These are phyloP conservation scores for Striga asiatica DNA, from an alignment of 257 asterid species.

Conservation along the genomic window DNA sequence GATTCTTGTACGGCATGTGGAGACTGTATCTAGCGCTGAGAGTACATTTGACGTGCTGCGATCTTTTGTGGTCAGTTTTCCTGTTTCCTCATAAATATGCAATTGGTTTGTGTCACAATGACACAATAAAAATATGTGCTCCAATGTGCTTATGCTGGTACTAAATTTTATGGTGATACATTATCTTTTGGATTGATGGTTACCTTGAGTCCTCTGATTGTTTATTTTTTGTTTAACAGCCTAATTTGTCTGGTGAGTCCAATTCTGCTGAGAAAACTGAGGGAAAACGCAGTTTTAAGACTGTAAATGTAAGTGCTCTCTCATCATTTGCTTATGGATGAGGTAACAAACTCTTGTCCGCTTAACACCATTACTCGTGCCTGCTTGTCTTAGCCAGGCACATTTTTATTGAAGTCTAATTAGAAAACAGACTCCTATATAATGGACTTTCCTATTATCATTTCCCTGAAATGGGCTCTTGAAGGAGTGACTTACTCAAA, in stretches of 20 bases:
- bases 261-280: slow-evolving; percentile 26
- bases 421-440: too few relatives aligned
- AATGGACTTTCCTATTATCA: too few relatives aligned
- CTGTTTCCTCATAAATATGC: not conserved
- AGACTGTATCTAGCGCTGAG: slow-evolving; percentile 56
- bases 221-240: slow-evolving; percentile 34
- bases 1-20: slow-evolving; percentile 70
- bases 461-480: too few relatives aligned
- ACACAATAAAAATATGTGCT: not conserved
- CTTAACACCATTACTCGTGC: not conserved
- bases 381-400: too few relatives aligned
- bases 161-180: not conserved
- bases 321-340: not conserved
- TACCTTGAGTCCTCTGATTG: slow-evolving; percentile 16
- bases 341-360: not conserved
- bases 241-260: slow-evolving; percentile 29
- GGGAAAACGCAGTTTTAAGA: slow-evolving; percentile 35
- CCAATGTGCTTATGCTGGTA: not conserved
- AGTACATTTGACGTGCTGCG: slow-evolving; percentile 52
- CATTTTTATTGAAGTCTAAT: too few relatives aligned
- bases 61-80: slow-evolving; percentile 59
- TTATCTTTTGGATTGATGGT: not conserved
- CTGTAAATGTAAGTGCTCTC: slow-evolving; percentile 48
- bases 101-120: not conserved
- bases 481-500: too few relatives aligned